Percentiles rank a stretch among this genome's conserved stretches.
These are phyloP conservation scores for Chondrus crispus DNA, from an alignment of 23 red algal species.

Conservation along the genomic window DNA sequence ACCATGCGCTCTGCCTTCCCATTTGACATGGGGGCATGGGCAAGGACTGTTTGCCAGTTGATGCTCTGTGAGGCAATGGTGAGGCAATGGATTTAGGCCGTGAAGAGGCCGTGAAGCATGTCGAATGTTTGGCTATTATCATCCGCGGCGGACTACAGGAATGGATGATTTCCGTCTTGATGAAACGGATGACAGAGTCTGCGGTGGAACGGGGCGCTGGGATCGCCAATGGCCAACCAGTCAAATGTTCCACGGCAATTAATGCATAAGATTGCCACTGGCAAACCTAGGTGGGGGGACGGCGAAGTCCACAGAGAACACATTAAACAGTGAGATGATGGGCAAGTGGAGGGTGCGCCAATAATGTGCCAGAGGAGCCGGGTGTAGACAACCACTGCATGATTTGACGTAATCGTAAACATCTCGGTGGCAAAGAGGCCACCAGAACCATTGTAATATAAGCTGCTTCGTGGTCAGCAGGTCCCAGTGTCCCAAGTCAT, in stretches of 20 bases:
- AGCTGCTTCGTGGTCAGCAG: not conserved
- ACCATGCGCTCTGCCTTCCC: not conserved
- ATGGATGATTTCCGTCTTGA: not conserved
- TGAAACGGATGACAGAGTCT: not conserved
- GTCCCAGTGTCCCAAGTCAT: slow-evolving; percentile 38
- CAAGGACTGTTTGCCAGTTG: not conserved
- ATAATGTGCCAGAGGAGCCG: not conserved
- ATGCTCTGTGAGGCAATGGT: not conserved
- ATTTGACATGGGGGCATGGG: slow-evolving; percentile 4
- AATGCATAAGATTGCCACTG: not conserved
- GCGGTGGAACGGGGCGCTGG: not conserved
- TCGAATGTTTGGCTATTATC: not conserved
- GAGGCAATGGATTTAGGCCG: not conserved
- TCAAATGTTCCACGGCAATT: slow-evolving; percentile 7
- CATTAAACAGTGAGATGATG: not conserved
- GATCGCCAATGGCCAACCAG: not conserved
- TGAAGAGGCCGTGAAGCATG: not conserved
- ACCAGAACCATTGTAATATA: not conserved
- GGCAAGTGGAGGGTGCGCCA: not conserved
- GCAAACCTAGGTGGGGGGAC: not conserved
- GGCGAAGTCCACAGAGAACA: not conserved
- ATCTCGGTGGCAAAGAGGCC: not conserved
- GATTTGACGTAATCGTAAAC: slow-evolving; percentile 12
- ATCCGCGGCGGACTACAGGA: not conserved
- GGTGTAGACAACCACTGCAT: not conserved